These are phyloP conservation scores for Piloderma croceum DNA, from an alignment of 768 basidiomycete species.

Conservation along the genomic window DNA sequence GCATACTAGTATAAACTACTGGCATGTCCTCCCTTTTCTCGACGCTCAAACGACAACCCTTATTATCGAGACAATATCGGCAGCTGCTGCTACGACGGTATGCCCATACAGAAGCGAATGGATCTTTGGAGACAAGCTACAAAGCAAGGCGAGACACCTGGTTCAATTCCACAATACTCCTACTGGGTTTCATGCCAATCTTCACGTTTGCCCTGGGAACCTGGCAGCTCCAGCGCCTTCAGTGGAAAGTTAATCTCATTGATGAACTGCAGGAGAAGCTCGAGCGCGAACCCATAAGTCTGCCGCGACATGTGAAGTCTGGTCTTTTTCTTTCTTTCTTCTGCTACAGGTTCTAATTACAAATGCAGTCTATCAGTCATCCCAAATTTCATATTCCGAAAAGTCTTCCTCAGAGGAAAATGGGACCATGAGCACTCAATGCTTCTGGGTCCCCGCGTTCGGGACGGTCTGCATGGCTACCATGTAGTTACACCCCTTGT, in stretches of 20 bases:
- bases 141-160: conserved; percentile 54
- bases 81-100: not conserved
- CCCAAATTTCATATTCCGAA: conserved; percentile 86
- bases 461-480: conserved; percentile 83
- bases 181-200: conserved; percentile 82
- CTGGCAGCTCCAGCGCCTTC: conserved; percentile 90
- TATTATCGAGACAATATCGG: too few relatives aligned
- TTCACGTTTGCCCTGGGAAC: conserved; percentile 86
- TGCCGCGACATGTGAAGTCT: conserved; percentile 88
- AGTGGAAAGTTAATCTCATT: conserved; percentile 93
- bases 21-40: too few relatives aligned
- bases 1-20: too few relatives aligned
- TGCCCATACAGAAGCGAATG: conserved; percentile 6
- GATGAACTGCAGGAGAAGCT: conserved; percentile 92
- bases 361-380: conserved; percentile 61
- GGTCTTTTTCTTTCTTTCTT: conserved; percentile 21
- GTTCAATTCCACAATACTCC: conserved; percentile 63
- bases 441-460: conserved; percentile 79
- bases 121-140: conserved; percentile 31
- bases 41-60: too few relatives aligned
- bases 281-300: conserved; percentile 63
- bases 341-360: conserved; percentile 11
- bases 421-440: conserved; percentile 80
- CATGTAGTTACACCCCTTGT: conserved; percentile 84
- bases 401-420: conserved; percentile 69